Base-by-base conservation (phyloP, 1,284 basidiomycete genomes). In the Exobasidium rhododendri region DNA sequence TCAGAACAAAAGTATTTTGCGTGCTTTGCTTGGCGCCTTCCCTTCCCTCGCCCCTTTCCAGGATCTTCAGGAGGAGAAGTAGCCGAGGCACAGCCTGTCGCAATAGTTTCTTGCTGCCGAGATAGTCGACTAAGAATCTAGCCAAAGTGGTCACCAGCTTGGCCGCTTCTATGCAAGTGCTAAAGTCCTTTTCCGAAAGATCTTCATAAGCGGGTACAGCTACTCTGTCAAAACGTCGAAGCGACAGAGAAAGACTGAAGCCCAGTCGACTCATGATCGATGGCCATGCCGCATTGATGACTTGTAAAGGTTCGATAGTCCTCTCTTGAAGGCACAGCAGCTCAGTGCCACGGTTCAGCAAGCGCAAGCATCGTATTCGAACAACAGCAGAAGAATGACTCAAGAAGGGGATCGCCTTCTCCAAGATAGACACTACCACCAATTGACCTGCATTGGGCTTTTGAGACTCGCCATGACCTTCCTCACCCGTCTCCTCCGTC, bases 271-370 rank as follows among this genome's bases (percentile, higher is more conserved):
- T 67, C 58, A 78, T 63, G 22, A 79, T 40, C 10, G 68, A 59
- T 0, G 77, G 77, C 77, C 77, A 79, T 0, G 70, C 73, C 0
- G 55, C 54, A 52, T 75, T 71, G 64, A 79, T 49, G 29, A 75
- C 56, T 0, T 75, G 71, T 29, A 78, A 61, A 6, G 77, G 60
- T 40, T 76, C 74, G 6, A 62, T 64, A 1, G 64, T 62, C 6
- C 71, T 63, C 0, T 43, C n/a, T 53, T 71, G 67, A 0, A 66
- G 62, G 1, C 63, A 67, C 1, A 75, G 65, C 2, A 69, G 62
- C 4, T 52, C 51, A 17, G 69, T 63, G 6, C 71, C 73, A 53
- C 69, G 59, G 4, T 50, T 59, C 4, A 75, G 52, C 1, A 75
- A 53, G 2, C 50, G 40, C 17, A 75, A 56, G 1, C 71, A 70